phyloP scores from a whole-genome alignment of 2,329 filamentous ascomycete genomes.

The Phialocephala sp. region DNA sequence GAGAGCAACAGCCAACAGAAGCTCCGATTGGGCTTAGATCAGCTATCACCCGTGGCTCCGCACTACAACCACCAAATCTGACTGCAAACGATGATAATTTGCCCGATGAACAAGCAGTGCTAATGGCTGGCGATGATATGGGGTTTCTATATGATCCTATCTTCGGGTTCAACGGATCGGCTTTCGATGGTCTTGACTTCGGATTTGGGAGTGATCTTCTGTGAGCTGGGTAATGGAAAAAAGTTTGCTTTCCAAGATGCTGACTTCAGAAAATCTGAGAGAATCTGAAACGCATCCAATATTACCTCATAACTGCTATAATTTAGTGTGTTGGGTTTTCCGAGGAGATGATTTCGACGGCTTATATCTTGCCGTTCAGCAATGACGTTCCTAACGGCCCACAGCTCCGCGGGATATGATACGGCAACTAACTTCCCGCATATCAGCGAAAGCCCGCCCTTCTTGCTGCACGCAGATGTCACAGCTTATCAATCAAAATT shows the following conservation, averaged over 20 bases:
- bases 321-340: not conserved
- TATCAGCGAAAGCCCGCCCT: not conserved
- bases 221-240: not conserved
- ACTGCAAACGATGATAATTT: not conserved
- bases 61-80: not conserved
- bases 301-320: not conserved
- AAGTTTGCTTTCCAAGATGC: not conserved
- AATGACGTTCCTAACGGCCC: no score
- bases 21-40: not conserved
- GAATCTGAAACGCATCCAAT: not conserved
- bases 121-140: constrained; percentile 1
- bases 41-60: not conserved
- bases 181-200: constrained; percentile 21
- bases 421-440: not conserved
- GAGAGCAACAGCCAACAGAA: not conserved
- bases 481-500: not conserved
- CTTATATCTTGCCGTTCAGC: no score
- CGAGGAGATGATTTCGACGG: not conserved
- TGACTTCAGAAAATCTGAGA: not conserved
- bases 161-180: constrained; percentile 24
- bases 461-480: not conserved
- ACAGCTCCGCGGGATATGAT: no score
- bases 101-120: not conserved
- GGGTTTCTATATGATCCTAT: constrained; percentile 17
- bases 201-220: not conserved